Percentiles rank a stretch among this genome's conserved stretches.
phyloP scores from a whole-genome alignment of 106 monocot species.

The Allium sativum region DNA sequence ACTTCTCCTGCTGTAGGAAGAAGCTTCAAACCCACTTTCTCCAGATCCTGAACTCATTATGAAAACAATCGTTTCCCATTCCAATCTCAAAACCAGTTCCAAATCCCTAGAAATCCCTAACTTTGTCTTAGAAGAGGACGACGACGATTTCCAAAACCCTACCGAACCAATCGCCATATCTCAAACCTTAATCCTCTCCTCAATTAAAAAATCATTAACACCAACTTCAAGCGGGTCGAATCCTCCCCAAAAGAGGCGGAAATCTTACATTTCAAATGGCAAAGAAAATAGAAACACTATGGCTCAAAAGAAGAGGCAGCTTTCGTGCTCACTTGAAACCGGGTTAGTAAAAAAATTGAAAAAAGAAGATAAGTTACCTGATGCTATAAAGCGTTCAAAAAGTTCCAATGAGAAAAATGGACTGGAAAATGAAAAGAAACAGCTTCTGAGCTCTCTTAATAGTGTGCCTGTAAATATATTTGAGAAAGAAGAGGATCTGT shows the following conservation, averaged over 20 bases:
- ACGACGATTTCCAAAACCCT: conserved; percentile 84
- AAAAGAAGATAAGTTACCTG: not conserved
- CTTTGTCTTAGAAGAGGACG: conserved; percentile 15
- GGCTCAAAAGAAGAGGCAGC: not conserved
- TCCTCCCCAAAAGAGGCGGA: conserved; percentile 35
- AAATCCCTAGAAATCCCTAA: too few relatives aligned
- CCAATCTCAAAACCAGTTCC: too few relatives aligned
- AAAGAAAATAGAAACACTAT: conserved; percentile 42
- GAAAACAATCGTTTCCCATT: too few relatives aligned
- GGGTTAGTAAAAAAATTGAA: not conserved
- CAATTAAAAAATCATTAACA: conserved; percentile 23
- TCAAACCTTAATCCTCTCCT: conserved; percentile 23
- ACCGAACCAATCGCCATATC: conserved; percentile 23
- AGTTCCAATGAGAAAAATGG: not conserved
- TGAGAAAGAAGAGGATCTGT: not conserved
- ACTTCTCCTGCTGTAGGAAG: too few relatives aligned
- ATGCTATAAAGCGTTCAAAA: not conserved
- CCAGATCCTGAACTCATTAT: too few relatives aligned
- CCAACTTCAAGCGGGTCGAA: conserved; percentile 22
- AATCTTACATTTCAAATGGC: conserved; percentile 16
- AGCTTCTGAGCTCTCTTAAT: conserved; percentile 3
- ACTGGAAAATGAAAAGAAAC: conserved; percentile 4
- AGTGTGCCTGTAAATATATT: not conserved
- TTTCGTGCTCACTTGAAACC: not conserved
- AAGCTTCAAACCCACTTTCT: too few relatives aligned